Percentiles rank a stretch among this genome's conserved stretches.
Conservation (phyloP, 2,329 filamentous ascomycete species). For the Cylindrodendrum hubeiense region DNA sequence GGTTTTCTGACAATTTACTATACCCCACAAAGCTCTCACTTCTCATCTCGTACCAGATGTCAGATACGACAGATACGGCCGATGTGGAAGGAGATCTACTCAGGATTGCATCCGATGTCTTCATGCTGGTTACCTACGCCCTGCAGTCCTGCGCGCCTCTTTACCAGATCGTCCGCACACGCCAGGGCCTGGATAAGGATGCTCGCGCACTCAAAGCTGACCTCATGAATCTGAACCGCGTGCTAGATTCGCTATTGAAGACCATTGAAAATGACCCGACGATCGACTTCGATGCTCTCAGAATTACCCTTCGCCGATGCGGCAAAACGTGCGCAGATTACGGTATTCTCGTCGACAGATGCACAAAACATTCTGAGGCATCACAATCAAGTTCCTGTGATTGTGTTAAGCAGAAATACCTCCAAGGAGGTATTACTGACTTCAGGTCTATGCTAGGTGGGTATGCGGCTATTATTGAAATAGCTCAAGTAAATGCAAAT, state of each 20-base stretch:
- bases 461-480: conserved; percentile 44
- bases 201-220: conserved; percentile 56
- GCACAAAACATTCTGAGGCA: neutral
- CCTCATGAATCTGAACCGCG: conserved; percentile 50
- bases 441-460: conserved; percentile 37
- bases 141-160: conserved; percentile 3
- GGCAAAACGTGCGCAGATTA: conserved; percentile 27
- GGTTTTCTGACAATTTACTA: no score
- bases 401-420: conserved; percentile 13
- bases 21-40: no score
- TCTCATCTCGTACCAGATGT: no score
- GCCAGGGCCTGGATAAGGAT: conserved; percentile 27
- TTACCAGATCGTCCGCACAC: conserved; percentile 12
- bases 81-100: no score
- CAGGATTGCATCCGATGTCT: neutral
- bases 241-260: conserved; percentile 51
- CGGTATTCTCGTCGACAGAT: conserved; percentile 8
- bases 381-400: conserved; percentile 1
- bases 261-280: conserved; percentile 9
- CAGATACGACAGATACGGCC: no score
- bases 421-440: conserved; percentile 33
- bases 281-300: conserved; percentile 10
- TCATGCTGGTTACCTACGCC: conserved; percentile 3
- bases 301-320: conserved; percentile 3
- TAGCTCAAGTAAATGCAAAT: conserved; percentile 43